Evolutionary conservation across 805 yeast genomes (phyloP).

Genomic region (Metschnikowia continentalis): DNA sequence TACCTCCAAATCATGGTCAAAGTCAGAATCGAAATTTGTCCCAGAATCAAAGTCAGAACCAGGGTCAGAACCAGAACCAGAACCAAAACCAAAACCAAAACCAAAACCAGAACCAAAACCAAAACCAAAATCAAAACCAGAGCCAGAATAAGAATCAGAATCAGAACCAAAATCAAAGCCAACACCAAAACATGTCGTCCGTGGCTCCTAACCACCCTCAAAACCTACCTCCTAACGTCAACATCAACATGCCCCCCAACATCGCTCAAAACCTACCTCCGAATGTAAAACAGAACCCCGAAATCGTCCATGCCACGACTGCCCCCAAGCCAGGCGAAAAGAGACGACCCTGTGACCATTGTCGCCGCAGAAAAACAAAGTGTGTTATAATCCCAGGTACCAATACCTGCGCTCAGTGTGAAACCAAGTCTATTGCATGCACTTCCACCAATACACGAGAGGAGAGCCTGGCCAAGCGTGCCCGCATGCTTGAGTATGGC

Average conservation of each 20-base stretch:
- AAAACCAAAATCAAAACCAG: neutral
- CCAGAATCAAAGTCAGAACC: neutral
- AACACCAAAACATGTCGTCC: neutral
- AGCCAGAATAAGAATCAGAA: neutral
- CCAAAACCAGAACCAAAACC: neutral
- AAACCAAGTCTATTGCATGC: constrained; percentile 66
- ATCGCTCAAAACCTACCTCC: neutral
- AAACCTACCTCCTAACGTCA: neutral
- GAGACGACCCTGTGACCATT: constrained; percentile 76
- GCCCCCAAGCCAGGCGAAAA: constrained; percentile 23
- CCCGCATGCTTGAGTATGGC: constrained; percentile 9
- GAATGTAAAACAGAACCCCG: neutral
- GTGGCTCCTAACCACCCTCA: too few relatives aligned
- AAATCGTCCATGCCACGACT: too few relatives aligned
- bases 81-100: neutral
- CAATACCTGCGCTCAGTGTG: constrained; percentile 71
- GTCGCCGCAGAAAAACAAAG: constrained; percentile 73
- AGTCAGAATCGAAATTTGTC: neutral
- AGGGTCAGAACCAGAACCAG: neutral
- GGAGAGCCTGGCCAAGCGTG: constrained; percentile 48
- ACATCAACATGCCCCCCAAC: neutral
- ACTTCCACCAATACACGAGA: constrained; percentile 45
- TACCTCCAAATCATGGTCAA: neutral
- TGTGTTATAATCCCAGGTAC: constrained; percentile 68
- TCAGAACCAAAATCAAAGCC: neutral